Conservation (phyloP, 2,329 filamentous ascomycete genomes). For the Sclerotinia minor region DNA sequence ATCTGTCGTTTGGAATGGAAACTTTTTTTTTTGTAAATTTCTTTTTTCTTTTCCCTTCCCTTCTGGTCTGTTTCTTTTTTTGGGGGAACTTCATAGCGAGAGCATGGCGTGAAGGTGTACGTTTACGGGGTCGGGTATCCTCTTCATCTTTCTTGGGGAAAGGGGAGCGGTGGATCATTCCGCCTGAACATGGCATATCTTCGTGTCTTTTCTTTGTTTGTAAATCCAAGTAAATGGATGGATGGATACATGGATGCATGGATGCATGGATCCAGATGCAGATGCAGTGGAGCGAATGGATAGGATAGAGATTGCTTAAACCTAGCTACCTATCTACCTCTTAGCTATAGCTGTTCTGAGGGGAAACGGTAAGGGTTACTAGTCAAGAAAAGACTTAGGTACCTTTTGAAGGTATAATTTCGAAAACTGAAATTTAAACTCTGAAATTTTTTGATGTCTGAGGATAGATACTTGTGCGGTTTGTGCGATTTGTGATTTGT, state of each 20-base stretch:
- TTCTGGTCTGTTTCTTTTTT: conserved; percentile 2
- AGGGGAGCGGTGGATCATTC: not conserved
- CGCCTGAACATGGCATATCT: not conserved
- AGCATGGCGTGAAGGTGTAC: conserved; percentile 1
- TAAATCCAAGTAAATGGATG: conserved; percentile 17
- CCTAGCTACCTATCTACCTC: not conserved
- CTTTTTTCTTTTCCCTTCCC: not conserved
- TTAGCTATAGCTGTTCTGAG: too few relatives aligned
- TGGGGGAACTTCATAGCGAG: not conserved
- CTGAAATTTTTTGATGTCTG: too few relatives aligned
- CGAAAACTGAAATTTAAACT: too few relatives aligned
- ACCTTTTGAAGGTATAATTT: too few relatives aligned
- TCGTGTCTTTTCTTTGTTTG: not conserved
- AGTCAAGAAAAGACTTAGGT: too few relatives aligned
- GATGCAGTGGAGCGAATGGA: not conserved
- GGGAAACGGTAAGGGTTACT: too few relatives aligned
- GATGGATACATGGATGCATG: not conserved
- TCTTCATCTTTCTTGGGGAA: too few relatives aligned
- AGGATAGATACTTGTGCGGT: too few relatives aligned
- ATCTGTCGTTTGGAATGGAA: not conserved
- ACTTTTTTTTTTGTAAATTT: not conserved
- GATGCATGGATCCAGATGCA: not conserved
- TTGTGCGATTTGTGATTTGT: too few relatives aligned
- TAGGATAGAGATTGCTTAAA: not conserved
- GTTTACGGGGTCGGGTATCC: not conserved